Evolutionary conservation across 176 grass and related monocot species (phyloP).

Genomic region (Calamus simplicifolius): DNA sequence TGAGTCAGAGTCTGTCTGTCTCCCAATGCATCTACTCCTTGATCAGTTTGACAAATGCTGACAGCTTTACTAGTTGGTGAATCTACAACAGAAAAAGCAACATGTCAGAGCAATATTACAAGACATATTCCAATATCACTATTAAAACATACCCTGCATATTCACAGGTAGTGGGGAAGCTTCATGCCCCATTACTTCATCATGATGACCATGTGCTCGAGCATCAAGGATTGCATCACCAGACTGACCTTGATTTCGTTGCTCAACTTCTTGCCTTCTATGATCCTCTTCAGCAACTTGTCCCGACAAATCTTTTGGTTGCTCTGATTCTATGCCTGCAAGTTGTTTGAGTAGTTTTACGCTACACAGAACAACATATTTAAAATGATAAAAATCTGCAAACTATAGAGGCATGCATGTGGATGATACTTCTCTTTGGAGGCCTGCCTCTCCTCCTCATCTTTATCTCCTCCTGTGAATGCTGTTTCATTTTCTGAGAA

Average conservation of each 20-base stretch:
- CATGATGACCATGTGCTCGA: slow-evolving; percentile 2
- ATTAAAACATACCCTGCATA: too few relatives aligned
- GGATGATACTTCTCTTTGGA: not conserved
- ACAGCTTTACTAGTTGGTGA: not conserved
- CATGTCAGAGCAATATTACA: slow-evolving; percentile 1
- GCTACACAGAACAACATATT: too few relatives aligned
- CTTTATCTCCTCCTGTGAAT: not conserved
- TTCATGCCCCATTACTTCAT: slow-evolving; percentile 9
- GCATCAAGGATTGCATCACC: slow-evolving; percentile 9
- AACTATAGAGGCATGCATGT: not conserved
- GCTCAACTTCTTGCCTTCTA: slow-evolving; percentile 14
- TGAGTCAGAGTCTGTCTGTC: not conserved
- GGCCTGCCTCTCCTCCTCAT: not conserved
- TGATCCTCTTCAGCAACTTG: not conserved
- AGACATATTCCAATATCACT: not conserved
- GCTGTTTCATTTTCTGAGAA: not conserved
- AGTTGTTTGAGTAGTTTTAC: too few relatives aligned
- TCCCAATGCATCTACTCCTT: not conserved
- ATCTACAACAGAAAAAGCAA: slow-evolving; percentile 19
- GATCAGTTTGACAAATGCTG: not conserved
- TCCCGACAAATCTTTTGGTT: not conserved
- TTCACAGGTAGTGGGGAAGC: not conserved
- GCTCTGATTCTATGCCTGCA: too few relatives aligned
- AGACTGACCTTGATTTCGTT: slow-evolving; percentile 14
- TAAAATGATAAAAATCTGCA: not conserved